Evolutionary conservation across 2,329 filamentous ascomycete genomes (phyloP).

Genomic region (Volutella citrinella): DNA sequence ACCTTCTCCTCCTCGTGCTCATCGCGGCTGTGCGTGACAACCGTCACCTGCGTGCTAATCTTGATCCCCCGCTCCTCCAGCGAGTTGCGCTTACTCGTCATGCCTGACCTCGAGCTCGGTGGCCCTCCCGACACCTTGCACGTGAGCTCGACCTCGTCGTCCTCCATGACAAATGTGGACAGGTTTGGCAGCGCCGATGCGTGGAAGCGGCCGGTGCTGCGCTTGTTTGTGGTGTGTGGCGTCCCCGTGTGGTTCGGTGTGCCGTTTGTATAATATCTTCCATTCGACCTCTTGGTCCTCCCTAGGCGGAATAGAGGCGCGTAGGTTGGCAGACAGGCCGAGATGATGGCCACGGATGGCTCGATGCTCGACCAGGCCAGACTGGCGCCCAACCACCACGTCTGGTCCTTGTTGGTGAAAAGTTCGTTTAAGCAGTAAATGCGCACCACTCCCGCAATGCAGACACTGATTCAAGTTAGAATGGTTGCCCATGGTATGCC

Average conservation of each 20-base stretch:
- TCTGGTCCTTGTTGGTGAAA: background rate
- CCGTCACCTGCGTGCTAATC: background rate
- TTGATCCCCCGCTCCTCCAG: background rate
- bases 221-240: background rate
- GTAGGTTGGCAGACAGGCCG: constrained; percentile 3
- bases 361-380: constrained; percentile 5
- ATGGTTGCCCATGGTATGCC: background rate
- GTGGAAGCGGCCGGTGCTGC: background rate
- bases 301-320: constrained; percentile 1
- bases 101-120: background rate
- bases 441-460: constrained; percentile 1
- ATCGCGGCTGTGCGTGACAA: too few relatives aligned
- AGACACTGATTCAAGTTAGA: background rate
- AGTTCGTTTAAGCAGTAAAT: constrained; percentile 2
- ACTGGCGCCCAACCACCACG: background rate
- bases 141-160: constrained; percentile 2
- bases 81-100: background rate
- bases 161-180: background rate
- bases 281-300: background rate
- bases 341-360: constrained; percentile 5
- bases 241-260: background rate
- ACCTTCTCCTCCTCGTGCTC: too few relatives aligned
- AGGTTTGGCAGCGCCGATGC: background rate
- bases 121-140: background rate
- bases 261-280: background rate